These are phyloP conservation scores for Oldenlandia corymbosa DNA, from an alignment of 257 asterid genomes.

Conservation along the genomic window DNA sequence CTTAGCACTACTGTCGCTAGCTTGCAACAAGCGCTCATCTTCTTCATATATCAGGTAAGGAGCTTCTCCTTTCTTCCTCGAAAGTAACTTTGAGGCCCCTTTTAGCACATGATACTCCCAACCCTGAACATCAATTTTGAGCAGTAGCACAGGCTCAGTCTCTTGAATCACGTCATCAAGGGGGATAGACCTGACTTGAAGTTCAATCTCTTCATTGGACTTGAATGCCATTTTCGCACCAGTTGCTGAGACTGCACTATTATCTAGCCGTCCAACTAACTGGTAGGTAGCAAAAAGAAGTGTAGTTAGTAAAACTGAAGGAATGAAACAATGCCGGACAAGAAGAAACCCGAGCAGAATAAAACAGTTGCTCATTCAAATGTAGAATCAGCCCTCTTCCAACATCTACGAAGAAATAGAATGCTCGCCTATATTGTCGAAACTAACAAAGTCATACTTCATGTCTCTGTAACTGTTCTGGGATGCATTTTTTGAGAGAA, in stretches of 20 bases:
- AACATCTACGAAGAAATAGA: background rate
- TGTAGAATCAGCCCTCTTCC: background rate
- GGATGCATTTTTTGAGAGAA: background rate
- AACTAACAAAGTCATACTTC: background rate
- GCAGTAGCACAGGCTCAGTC: conserved; percentile 56
- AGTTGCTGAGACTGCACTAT: conserved; percentile 86
- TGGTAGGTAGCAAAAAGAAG: conserved; percentile 20
- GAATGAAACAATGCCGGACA: background rate
- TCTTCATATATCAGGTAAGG: conserved; percentile 94
- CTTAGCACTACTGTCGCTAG: conserved; percentile 81
- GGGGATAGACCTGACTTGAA: conserved; percentile 73
- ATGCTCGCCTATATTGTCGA: background rate
- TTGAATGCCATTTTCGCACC: conserved; percentile 96
- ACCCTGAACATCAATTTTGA: conserved; percentile 97
- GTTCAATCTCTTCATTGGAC: conserved; percentile 82
- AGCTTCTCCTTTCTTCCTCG: conserved; percentile 80
- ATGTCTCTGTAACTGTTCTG: background rate
- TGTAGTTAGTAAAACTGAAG: background rate
- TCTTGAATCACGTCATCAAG: conserved; percentile 69
- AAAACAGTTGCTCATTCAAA: background rate
- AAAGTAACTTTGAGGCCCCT: conserved; percentile 76
- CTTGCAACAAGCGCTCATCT: conserved; percentile 84
- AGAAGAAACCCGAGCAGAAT: background rate
- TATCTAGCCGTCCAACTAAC: conserved; percentile 97
- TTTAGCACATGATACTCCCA: conserved; percentile 97